Base-by-base conservation (phyloP, 2,329 filamentous ascomycete genomes). In the Ilyonectria sp. region DNA sequence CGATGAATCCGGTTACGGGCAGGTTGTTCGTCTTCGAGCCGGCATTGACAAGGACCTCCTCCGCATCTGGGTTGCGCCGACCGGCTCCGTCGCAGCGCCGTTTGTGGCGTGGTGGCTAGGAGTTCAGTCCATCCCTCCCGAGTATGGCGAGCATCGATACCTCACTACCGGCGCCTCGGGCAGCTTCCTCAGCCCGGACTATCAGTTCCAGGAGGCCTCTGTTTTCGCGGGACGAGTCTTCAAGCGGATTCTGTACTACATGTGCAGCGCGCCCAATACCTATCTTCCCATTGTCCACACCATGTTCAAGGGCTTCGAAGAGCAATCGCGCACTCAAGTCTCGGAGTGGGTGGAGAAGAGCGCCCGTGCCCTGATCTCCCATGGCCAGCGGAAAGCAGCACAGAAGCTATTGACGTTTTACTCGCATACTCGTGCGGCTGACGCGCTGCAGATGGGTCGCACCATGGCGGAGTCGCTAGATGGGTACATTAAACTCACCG, bases 81-180 rank as follows among this genome's bases (percentile, higher is more conserved):
- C 71, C 0, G 68, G 65, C 0, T 75, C 72, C 1, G 65, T 74
- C 1, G 69, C 72, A 0, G 64, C 72, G 2, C 72, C 71, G 1
- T 74, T 74, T 11, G 68, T 75, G 1, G 72, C 71, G 0, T 74
- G 72, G 72, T 74, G 72, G 72, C 59, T 74, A 0, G 72, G 72
- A 0, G 71, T 74, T 0, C 65, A 71, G 21, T 75, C 71, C 0
- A 21, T 74, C 0, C 72, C 72, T 1, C 71, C 71, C 0, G 72
- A 74, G 49, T 74, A 66, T 3, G 62, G 72, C 1, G 60, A 74
- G 10, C 72, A 74, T 2, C 67, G 72, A 6, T 74, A 74, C 6
- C 26, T 74, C 9, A 74, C 72, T 0, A 75, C 72, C 0, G 72
- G 72, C 1, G 72, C 72, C 1, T 74, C 72, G 0, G 68, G 72